Evolutionary conservation across 345 rosid species (phyloP), one percentile per base, ranked within the genome.

Genomic region (Punica granatum): DNA sequence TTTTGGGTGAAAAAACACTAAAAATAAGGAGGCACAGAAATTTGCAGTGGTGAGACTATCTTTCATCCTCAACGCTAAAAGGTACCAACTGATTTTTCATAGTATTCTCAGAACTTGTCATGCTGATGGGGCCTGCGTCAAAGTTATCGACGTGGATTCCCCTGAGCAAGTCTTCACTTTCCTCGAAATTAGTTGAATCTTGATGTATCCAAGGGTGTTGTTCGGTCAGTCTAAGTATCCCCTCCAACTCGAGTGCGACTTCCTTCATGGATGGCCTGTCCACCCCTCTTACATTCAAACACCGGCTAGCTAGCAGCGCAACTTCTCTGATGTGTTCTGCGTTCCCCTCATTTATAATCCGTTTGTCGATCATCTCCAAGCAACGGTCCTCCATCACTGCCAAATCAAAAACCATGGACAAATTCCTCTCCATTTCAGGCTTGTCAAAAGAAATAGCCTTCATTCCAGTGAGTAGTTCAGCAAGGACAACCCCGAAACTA

Each of bases 391-490:
- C 58, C 67, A 69, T 68, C 48, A 63, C 5, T 3, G 66, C 21
- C 0, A 44, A 64, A 28, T 61, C 42, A 14, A 79, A 82, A 53
- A 71, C 25, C 58, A 62, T 28, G 11, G 69, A 73, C 7, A 80
- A 64, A 9, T 66, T 71, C 4, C 54, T 74, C 1, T 71, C 72
- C 34, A 69, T 76, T 44, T 75, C 74, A 7, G 66, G 70, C 13
- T 73, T 67, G 21, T 68, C 44, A 23, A 28, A 60, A 0, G 74
- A 65, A 9, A 76, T 2, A 0, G 78, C 72, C 58, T 36, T 80
- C 21, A 74, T 58, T 64, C 84, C 80, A 0, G 74, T 83, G 58
- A 80, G 61, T n/a, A 82, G 77, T 74, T 82, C 86, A 21, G 70
- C 71, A 7, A 73, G 31, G 30, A 76, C 83, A 37, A 80, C 79